Base-by-base conservation (phyloP, 768 basidiomycete species). In the Rhizopogon vulgaris region DNA sequence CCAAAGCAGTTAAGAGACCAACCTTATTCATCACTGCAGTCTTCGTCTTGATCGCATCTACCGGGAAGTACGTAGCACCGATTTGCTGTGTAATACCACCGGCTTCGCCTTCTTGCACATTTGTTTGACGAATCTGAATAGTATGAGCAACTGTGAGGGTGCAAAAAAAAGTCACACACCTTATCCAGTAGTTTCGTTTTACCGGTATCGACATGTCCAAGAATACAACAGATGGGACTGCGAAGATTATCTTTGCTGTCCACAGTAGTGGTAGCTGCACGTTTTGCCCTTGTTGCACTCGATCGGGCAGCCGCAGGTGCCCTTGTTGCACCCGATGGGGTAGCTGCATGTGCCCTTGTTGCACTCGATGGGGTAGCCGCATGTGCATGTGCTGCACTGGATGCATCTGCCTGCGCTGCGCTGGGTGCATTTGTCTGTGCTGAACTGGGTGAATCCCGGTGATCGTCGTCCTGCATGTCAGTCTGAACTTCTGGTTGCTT, bases 31-130 rank as follows among this genome's bases (percentile, higher is more conserved):
- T 72, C n/a, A 97, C 94, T 12, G 76, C 76, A 6, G 96, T 98
- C 78, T 98, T 98, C 38, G 80, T 80, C 71, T 84, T 83, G 69
- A 99, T 96, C 6, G 95, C 94, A 5, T 92, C 89, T 30, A 88
- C 86, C 34, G 96, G 96, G 83, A 99, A 98, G 76, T 94, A 99
- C 0, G 96, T 98, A 18, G 96, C 96, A 77, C 96, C 96, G 58
- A 99, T 99, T 69, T 99, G 96, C 69, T 98, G 96, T 0, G 96
- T 99, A 69, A 99, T 99, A 73, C 96, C 96, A 58, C 96, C 96
- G 3, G 96, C 96, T 80, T 99, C 96, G 50, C 96, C 96, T 66
- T 97, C 96, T 71, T 97, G 94, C 18, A 99, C 96, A 59, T 97
- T 97, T 4, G 95, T 98, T 86, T 98, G 95, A 59, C 96, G 94